Evolutionary conservation across 768 basidiomycete species (phyloP).

Genomic region (Pulveroboletus frians): DNA sequence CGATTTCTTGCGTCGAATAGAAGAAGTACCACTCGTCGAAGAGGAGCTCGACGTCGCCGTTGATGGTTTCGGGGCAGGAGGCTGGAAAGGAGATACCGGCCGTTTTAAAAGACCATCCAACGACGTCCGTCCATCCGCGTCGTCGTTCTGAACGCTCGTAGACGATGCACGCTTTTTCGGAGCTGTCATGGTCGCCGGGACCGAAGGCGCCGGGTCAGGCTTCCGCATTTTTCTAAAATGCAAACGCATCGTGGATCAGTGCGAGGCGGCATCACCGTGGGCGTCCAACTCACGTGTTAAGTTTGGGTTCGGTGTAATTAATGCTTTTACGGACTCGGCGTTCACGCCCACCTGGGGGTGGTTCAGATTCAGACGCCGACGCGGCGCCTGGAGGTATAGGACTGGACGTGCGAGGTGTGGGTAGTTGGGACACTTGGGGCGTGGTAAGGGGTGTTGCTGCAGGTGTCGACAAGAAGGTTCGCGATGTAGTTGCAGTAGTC

Average conservation of each 20-base stretch:
- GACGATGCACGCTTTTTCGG: constrained; percentile 43
- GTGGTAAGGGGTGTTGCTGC: constrained; percentile 38
- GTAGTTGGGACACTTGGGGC: constrained; percentile 35
- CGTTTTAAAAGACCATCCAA: constrained; percentile 32
- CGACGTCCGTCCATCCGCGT: constrained; percentile 38
- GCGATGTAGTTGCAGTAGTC: constrained; percentile 32
- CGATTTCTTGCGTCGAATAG: constrained; percentile 50
- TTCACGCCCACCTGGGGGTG: constrained; percentile 36
- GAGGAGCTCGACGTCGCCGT: constrained; percentile 34
- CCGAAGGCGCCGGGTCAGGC: constrained; percentile 52
- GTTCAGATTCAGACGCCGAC: constrained; percentile 31
- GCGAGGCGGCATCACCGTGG: neutral
- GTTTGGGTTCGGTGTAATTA: constrained; percentile 83
- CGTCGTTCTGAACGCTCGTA: constrained; percentile 31
- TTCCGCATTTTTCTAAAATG: constrained; percentile 79
- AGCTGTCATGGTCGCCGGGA: constrained; percentile 23
- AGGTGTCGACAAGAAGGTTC: constrained; percentile 40
- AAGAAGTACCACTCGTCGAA: constrained; percentile 17
- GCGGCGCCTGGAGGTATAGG: constrained; percentile 35
- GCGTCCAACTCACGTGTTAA: constrained; percentile 64
- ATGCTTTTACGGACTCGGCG: constrained; percentile 69
- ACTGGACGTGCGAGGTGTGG: constrained; percentile 50
- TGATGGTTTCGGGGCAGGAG: constrained; percentile 34
- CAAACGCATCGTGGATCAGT: constrained; percentile 3
- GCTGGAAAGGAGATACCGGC: constrained; percentile 27